Conservation (phyloP, 768 basidiomycete genomes). For the Boletus tylopilopsis region DNA sequence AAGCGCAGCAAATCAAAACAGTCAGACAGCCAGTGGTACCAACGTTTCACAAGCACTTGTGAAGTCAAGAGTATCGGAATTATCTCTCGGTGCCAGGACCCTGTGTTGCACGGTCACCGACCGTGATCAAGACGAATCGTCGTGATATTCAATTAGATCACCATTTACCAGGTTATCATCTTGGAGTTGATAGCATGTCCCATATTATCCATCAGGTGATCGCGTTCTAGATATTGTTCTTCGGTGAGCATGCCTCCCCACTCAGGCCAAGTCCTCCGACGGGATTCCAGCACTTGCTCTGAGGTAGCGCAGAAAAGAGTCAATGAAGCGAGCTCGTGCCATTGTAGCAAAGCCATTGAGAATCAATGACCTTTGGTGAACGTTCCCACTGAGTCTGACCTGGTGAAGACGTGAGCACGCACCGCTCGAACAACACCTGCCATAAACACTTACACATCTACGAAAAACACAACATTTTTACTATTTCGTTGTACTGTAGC, state of each 20-base stretch:
- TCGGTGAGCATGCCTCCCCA: slow-evolving; percentile 43
- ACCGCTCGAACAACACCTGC: too few relatives aligned
- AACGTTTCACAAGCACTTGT: slow-evolving; percentile 2
- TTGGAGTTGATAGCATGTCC: slow-evolving; percentile 45
- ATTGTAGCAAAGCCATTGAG: background rate
- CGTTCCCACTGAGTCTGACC: too few relatives aligned
- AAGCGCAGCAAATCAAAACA: background rate
- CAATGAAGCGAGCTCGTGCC: slow-evolving; percentile 7
- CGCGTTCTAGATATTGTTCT: slow-evolving; percentile 44
- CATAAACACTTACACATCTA: too few relatives aligned
- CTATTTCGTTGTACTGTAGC: too few relatives aligned
- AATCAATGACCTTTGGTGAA: background rate
- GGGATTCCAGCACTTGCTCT: slow-evolving; percentile 4
- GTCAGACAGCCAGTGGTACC: background rate
- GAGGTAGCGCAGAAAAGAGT: slow-evolving; percentile 47
- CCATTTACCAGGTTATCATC: slow-evolving; percentile 45
- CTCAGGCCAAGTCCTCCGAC: slow-evolving; percentile 34
- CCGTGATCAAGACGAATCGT: background rate
- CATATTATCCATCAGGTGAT: slow-evolving; percentile 36
- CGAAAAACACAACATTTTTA: too few relatives aligned
- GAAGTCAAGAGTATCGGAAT: slow-evolving; percentile 34
- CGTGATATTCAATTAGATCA: background rate
- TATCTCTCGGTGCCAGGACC: slow-evolving; percentile 52
- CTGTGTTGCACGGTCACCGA: slow-evolving; percentile 22
- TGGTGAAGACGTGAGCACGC: too few relatives aligned